Evolutionary conservation across 2,329 filamentous ascomycete genomes (phyloP).

Genomic region (Colletotrichum sansevieriae): DNA sequence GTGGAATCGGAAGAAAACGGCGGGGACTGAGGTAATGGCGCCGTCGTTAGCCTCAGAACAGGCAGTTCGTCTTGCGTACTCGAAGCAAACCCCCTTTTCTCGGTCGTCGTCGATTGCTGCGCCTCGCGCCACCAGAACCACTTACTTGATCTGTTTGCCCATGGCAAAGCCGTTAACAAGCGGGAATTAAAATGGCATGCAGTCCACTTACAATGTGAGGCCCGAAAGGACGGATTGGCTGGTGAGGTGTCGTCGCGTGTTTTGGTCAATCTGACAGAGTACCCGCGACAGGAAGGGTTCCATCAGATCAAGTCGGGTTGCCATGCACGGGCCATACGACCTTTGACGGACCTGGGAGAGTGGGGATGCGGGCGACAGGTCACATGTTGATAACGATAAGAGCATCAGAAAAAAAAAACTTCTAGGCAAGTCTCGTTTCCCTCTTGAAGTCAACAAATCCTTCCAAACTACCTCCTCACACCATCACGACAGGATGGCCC

Average conservation of each 20-base stretch:
- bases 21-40: neutral
- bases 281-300: constrained; percentile 28
- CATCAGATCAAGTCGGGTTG: constrained; percentile 34
- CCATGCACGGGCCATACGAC: constrained; percentile 32
- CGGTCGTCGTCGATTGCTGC: constrained; percentile 9
- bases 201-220: constrained; percentile 14
- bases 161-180: neutral
- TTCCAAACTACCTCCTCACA: constrained; percentile 40
- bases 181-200: neutral
- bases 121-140: neutral
- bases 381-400: constrained; percentile 44
- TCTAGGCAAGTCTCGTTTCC: constrained; percentile 51
- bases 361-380: constrained; percentile 19
- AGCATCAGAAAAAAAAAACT: constrained; percentile 39
- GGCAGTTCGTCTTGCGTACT: constrained; percentile 7
- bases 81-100: constrained; percentile 20
- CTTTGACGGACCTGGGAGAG: constrained; percentile 11
- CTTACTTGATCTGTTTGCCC: constrained; percentile 23
- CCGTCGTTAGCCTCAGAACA: constrained; percentile 18
- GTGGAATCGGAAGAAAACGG: constrained; percentile 6
- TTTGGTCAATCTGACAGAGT: constrained; percentile 28
- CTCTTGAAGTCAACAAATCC: constrained; percentile 18
- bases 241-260: constrained; percentile 28
- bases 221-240: constrained; percentile 2
- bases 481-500: constrained; percentile 29